Base-by-base conservation (phyloP, 768 basidiomycete genomes). In the Phaeotremella fagi region DNA sequence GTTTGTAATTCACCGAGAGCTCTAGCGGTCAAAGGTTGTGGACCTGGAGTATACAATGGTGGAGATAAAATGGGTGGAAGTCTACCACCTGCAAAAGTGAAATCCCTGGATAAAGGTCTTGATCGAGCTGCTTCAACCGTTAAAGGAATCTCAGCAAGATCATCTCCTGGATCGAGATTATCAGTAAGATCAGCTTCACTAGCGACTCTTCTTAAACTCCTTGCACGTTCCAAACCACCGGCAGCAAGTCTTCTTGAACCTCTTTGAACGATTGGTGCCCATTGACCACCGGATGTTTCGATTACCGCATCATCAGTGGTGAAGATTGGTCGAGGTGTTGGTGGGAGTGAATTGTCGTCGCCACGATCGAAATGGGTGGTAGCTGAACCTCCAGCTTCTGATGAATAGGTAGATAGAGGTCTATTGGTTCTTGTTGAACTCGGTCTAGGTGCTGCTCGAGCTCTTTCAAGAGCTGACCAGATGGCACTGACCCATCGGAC, bases 401-500 rank as follows among this genome's bases (percentile, higher is more conserved):
- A n/a, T 4, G 61, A 56, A n/a, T 37, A 48, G 6, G 47, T 41
- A 24, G 57, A 59, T 25, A 33, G 15, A 7, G 46, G 37, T 35
- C 66, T 52, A 23, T 55, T 54, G 31, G 52, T 45, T 18, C 53
- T 55, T 27, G 54, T 33, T 12, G 62, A 60, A 4, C 22, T 18
- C 7, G 45, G 20, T 20, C 31, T 37, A 23, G 60, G 57, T 12
- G 24, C 49, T 29, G 52, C 56, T 35, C 63, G 55, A 20, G 69
- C 57, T 4, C 60, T 52, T 33, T 68, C 66, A 23, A 71, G 69
- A 12, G 62, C 83, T 44, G 65, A 90, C 91, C 88, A 90, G 50
- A 95, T 81, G 3, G 88, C 82, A 64, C 87, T 87, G 12, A 92
- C 89, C 91, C 91, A 95, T 72, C 85, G 83, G 47, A 89, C 85